These are phyloP conservation scores for Xerocomus amazonicus DNA, from an alignment of 1,284 basidiomycete genomes.

Conservation along the genomic window DNA sequence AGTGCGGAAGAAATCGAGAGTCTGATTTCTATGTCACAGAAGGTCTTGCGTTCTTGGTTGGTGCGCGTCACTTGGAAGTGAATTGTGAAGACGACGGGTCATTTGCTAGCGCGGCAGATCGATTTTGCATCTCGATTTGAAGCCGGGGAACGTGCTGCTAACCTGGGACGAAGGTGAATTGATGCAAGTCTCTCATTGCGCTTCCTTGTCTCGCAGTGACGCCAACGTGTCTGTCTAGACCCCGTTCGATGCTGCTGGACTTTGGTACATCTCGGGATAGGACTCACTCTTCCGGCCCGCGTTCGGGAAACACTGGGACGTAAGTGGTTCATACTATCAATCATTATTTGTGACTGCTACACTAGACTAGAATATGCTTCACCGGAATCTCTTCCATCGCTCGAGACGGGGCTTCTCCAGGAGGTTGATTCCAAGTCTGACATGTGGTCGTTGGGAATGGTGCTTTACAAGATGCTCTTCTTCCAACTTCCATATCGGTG, in stretches of 20 bases:
- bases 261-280: conserved; percentile 93
- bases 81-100: conserved; percentile 5
- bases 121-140: conserved; percentile 88
- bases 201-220: conserved; percentile 6
- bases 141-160: conserved; percentile 89
- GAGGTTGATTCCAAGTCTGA: conserved; percentile 86
- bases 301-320: conserved; percentile 92
- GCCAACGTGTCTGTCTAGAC: conserved; percentile 39
- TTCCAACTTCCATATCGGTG: conserved; percentile 79
- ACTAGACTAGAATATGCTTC: conserved; percentile 74
- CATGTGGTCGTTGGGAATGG: conserved; percentile 89
- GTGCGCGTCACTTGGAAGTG: conserved; percentile 22
- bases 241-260: conserved; percentile 86
- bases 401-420: conserved; percentile 58
- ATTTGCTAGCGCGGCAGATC: conserved; percentile 69
- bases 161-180: conserved; percentile 90
- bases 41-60: conserved; percentile 77
- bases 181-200: conserved; percentile 47
- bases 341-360: conserved; percentile 5
- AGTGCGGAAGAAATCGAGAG: conserved; percentile 44
- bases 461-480: conserved; percentile 88
- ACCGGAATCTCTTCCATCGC: conserved; percentile 80
- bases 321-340: conserved; percentile 45
- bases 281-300: conserved; percentile 60
- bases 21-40: conserved; percentile 72